A percentile compares a stretch with the other conserved stretches of the same genome.
Conservation (phyloP, 169 alveolate species). For the Plasmodium berghei region DNA sequence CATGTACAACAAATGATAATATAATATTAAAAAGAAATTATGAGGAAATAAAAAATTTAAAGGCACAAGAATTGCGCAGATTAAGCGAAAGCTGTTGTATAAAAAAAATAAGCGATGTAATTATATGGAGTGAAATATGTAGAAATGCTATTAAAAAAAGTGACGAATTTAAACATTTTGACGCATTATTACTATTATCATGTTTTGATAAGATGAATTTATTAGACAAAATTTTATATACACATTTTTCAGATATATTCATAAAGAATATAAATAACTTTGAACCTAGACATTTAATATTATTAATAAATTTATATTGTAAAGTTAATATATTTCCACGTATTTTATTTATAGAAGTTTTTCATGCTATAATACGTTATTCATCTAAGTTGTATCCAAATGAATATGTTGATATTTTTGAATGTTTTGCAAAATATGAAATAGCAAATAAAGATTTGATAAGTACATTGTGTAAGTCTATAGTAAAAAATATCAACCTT, state of each 20-base stretch:
- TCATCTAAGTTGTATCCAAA: slow-evolving; percentile 78
- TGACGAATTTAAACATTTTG: slow-evolving; percentile 83
- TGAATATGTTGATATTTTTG: slow-evolving; percentile 80
- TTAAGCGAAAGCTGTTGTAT: slow-evolving; percentile 78
- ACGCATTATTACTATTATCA: slow-evolving; percentile 78
- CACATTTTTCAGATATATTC: slow-evolving; percentile 79
- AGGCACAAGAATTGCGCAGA: slow-evolving; percentile 81
- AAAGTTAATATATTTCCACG: slow-evolving; percentile 81
- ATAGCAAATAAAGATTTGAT: slow-evolving; percentile 80
- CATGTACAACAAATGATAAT: slow-evolving; percentile 3
- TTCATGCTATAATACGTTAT: slow-evolving; percentile 79
- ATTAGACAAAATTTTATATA: slow-evolving; percentile 77
- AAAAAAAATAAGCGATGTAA: slow-evolving; percentile 76
- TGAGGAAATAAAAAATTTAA: slow-evolving; percentile 70
- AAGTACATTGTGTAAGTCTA: slow-evolving; percentile 79
- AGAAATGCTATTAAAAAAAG: slow-evolving; percentile 77
- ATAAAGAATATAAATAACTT: slow-evolving; percentile 78
- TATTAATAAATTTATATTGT: slow-evolving; percentile 79
- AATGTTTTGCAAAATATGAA: slow-evolving; percentile 78
- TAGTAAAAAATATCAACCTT: slow-evolving; percentile 78
- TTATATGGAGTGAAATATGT: slow-evolving; percentile 84
- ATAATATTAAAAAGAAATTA: slow-evolving; percentile 34
- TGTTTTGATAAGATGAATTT: slow-evolving; percentile 80
- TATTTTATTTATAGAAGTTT: slow-evolving; percentile 80
- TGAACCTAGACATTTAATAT: slow-evolving; percentile 82